Evolutionary conservation across 2,329 filamentous ascomycete species (phyloP), one percentile per base, ranked within the genome.

Genomic region (Diaporthe sp.): DNA sequence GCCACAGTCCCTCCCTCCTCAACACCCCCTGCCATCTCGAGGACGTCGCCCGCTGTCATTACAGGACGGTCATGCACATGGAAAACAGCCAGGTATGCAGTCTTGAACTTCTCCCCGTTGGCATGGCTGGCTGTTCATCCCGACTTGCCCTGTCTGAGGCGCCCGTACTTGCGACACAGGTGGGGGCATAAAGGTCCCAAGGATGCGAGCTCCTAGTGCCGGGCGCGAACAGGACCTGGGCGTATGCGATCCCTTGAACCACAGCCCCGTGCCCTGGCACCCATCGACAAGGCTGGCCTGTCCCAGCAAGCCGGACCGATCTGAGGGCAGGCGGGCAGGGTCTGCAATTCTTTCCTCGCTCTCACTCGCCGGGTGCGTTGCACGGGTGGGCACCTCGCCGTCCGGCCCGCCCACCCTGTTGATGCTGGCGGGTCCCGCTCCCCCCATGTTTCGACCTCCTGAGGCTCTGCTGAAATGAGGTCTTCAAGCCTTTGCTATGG

Each of bases 401-500:
- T 28, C 57, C 55, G 57, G 71, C 57, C 71, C 71, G 71, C 58
- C 71, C 55, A 62, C 68, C 28, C 28, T 57, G 67, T 75, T 71
- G 73, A 75, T 62, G 73, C 57, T 46, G 68, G 73, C 73, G 73
- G 73, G 70, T 75, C 70, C 58, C 39, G 65, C 65, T 57, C 17
- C 31, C 31, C n/a, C 44, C 65, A 53, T 68, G 46, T 55, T 55
- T 46, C 65, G 65, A 70, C 65, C 65, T 62, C 42, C 58, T 73
- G 71, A 68, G 74, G 72, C 72, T 67, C 34, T 71, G 72, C 62
- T 74, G 51, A 70, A 71, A 75, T 75, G 49, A 73, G 71, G 60
- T 68, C 60, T 46, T 73, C 55, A 75, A 73, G 74, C 58, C 74
- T 68, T 75, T 60, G 42, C 49, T 34, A 17, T 68, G 58, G 53